Base-by-base conservation (phyloP, 768 basidiomycete genomes). In the Termitomyces sp. region DNA sequence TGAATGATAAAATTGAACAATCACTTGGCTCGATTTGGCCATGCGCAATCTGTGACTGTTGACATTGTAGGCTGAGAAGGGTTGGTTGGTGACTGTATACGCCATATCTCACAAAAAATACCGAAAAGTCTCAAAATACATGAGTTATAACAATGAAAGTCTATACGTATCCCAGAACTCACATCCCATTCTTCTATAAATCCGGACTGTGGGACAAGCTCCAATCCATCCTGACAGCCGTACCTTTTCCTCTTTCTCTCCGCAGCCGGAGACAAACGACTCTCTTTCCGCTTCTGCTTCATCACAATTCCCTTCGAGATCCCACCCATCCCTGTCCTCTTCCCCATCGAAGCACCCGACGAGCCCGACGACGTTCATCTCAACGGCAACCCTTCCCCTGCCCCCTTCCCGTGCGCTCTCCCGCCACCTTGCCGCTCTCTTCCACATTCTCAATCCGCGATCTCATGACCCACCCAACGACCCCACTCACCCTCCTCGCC, bases 401-500 rank as follows among this genome's bases (percentile, higher is more conserved):
- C 6, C n/a, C 8, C 41, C 21, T 5, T 17, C 24, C 17, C 44
- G 8, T 28, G 14, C 17, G 3, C 3, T 17, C 17, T 9, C 6
- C 2, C 0, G 3, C 30, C 15, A 10, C 11, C 3, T 6, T 26
- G 2, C 35, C 2, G 5, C 12, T n/a, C 14, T 22, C 9, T 15
- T 12, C 24, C 8, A 10, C 10, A 12, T 11, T 1, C 2, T 10
- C 42, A 1, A 26, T 24, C 24, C 24, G 15, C 22, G 22, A 11
- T 9, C 24, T 32, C 15, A 24, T 1, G 14, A 21, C 0, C 10
- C 22, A 2, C 22, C 17, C 35, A 32, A 68, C 49, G 7, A 26
- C 3, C 17, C 56, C 40, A 37, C 64, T 6, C 30, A 5, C 8
- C 60, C 63, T 67, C 21, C 66, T 69, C 53, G 71, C 69, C 66